Evolutionary conservation across 768 basidiomycete genomes (phyloP).

Genomic region (Macrolepiota dolichaula): DNA sequence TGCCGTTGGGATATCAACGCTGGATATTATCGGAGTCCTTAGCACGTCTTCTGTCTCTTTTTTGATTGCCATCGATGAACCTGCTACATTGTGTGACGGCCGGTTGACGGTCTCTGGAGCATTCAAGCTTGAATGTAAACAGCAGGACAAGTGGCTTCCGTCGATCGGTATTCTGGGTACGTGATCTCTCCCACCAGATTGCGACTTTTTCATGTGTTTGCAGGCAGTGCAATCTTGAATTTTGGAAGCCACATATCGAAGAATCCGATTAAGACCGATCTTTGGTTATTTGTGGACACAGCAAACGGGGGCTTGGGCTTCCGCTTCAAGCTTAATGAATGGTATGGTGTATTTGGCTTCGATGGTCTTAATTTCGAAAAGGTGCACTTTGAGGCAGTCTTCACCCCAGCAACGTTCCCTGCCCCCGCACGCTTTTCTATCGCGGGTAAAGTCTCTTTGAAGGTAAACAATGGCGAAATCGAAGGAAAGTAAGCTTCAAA

Average conservation of each 20-base stretch:
- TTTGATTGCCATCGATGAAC: not conserved
- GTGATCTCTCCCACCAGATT: no score
- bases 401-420: not conserved
- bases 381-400: not conserved
- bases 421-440: not conserved
- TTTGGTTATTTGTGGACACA: not conserved
- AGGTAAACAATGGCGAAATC: not conserved
- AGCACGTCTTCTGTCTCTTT: not conserved
- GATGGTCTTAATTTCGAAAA: not conserved
- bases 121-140: not conserved
- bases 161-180: not conserved
- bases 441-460: not conserved
- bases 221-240: not conserved
- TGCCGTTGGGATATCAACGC: not conserved
- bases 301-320: not conserved
- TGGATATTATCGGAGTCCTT: not conserved
- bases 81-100: not conserved
- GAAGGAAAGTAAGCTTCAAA: not conserved
- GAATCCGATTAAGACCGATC: not conserved
- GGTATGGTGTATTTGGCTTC: not conserved
- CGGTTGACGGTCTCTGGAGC: not conserved
- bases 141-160: not conserved
- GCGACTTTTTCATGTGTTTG: not conserved
- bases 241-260: not conserved
- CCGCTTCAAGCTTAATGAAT: not conserved